A percentile compares a stretch with the other conserved stretches of the same genome.
Evolutionary conservation across 139 green algal species (phyloP).

Genomic region (Asterochloris sp.): DNA sequence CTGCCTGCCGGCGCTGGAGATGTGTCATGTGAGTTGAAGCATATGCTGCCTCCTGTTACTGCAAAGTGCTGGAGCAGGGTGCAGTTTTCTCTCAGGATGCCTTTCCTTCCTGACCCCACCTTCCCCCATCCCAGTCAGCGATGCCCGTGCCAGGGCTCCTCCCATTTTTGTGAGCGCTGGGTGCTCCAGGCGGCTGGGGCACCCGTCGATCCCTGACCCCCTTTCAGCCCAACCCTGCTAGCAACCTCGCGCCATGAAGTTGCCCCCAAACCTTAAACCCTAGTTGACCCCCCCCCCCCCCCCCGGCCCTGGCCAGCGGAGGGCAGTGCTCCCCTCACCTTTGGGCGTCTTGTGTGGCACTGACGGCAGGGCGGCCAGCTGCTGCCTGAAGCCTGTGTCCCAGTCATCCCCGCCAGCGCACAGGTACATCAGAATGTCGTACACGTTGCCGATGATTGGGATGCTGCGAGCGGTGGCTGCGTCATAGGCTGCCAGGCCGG

Average conservation of each 20-base stretch:
- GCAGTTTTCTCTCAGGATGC: too few species aligned
- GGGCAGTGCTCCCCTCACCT: neutral
- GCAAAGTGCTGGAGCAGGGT: too few species aligned
- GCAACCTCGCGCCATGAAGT: too few species aligned
- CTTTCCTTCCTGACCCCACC: too few species aligned
- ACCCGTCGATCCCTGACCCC: too few species aligned
- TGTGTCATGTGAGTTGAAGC: too few species aligned
- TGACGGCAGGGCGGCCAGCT: neutral
- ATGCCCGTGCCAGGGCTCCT: too few species aligned
- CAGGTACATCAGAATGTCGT: constrained; percentile 42
- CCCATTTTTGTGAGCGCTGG: too few species aligned
- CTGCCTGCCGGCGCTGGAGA: too few species aligned
- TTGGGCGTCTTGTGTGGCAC: neutral
- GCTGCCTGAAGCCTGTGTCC: constrained; percentile 18
- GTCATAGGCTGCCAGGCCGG: constrained; percentile 38
- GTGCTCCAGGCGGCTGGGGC: too few species aligned
- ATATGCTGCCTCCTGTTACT: too few species aligned
- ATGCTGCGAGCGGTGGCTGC: constrained; percentile 24
- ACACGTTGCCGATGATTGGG: constrained; percentile 17
- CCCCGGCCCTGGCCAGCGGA: neutral
- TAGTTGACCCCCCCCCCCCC: neutral
- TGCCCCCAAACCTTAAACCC: neutral
- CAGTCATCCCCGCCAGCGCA: constrained; percentile 43
- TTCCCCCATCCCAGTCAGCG: too few species aligned
- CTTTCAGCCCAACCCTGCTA: neutral